Conservation (phyloP, 257 asterid species). For the Plectranthus barbatus region DNA sequence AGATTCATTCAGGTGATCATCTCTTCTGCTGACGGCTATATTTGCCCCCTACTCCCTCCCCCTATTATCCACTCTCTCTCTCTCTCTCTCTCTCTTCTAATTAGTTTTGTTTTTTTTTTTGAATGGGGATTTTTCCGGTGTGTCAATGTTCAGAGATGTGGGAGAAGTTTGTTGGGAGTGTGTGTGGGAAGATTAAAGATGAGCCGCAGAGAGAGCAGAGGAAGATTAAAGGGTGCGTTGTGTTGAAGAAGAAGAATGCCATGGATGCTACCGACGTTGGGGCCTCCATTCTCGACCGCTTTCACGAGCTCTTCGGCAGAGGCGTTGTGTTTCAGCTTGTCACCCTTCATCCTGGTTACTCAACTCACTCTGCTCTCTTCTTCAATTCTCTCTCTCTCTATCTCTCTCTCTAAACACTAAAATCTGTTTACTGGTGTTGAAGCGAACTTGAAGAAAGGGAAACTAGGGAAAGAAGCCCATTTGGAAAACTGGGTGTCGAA, state of each 20-base stretch:
- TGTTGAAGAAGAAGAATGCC: constrained; percentile 59
- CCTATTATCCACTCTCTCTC: background rate
- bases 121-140: constrained; percentile 1
- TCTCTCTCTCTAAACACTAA: background rate
- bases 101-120: background rate
- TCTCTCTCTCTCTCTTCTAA: background rate
- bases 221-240: constrained; percentile 51
- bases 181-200: constrained; percentile 36
- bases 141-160: constrained; percentile 30
- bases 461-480: constrained; percentile 53
- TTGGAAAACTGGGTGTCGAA: constrained; percentile 61
- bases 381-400: too few species aligned
- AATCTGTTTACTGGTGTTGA: background rate
- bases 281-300: constrained; percentile 47
- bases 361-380: background rate
- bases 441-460: constrained; percentile 50
- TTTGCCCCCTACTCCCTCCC: background rate
- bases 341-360: constrained; percentile 42
- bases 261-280: constrained; percentile 41
- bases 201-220: constrained; percentile 7
- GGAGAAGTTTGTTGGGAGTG: constrained; percentile 26
- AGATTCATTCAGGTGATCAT: too few species aligned
- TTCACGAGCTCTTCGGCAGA: constrained; percentile 50
- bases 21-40: background rate
- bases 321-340: constrained; percentile 63